Base-by-base conservation (phyloP, 805 yeast genomes). In the Pichia occidentalis region DNA sequence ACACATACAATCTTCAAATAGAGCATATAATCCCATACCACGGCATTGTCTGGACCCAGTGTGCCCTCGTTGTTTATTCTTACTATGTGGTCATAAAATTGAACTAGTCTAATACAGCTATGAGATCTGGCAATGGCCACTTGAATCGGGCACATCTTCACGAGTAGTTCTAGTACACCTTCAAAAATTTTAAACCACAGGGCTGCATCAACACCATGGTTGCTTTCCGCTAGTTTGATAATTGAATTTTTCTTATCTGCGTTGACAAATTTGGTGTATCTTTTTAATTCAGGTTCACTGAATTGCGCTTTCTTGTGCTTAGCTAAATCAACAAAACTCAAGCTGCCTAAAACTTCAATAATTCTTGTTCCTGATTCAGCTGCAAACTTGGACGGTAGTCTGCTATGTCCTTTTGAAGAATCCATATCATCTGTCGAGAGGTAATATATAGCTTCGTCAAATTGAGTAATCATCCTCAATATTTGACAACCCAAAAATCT, bases 171-270 rank as follows among this genome's bases (percentile, higher is more conserved):
- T 29, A 92, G 61, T 2, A 92, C 63, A 25, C 71, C 73, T 2
- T 97, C 97, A 50, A 84, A 87, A 1, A 81, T 72, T 44, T 95
- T 73, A 51, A 90, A 81, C 98, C 98, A 92, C n/a, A 92, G 64
- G 0, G 97, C 95, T 1, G 95, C 79, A 61, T 92, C 98, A 8
- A 92, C 88, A 2, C 97, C 97, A 52, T 88, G 84, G 42, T 83
- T 95, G 2, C 95, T 83, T 47, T 85, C 95, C 0, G 95, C 95
- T 6, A 92, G 63, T 34, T 77, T 71, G 0, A 83, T 65, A n/a
- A 94, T 60, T 2, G 85, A 70, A 19, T 82, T 84, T 43, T 74
- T 77, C 47, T 79, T 73, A 41, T 71, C 72, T 49, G 61, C 73
- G 36, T 57, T 58, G 44, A 67, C 74, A 24, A 92, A 60, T 49